phyloP scores from a whole-genome alignment of 2,329 filamentous ascomycete species.

The Colletotrichum chrysophilum region DNA sequence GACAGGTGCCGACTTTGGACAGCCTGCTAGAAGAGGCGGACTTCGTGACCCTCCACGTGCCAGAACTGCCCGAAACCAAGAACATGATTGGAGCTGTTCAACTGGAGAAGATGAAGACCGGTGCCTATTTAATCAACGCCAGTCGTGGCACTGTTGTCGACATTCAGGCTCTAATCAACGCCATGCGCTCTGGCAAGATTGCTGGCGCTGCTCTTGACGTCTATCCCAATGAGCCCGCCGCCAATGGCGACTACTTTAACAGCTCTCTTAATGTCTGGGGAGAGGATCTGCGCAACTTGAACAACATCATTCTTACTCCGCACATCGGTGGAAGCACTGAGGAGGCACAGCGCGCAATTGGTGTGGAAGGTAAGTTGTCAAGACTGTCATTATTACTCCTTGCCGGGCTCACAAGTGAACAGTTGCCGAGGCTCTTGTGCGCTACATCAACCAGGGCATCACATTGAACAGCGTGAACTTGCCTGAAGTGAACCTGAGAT shows the following conservation, averaged over 20 bases:
- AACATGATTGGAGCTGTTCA: conserved; percentile 86
- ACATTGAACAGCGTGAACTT: conserved; percentile 94
- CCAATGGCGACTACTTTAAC: conserved; percentile 95
- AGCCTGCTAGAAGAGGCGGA: conserved; percentile 80
- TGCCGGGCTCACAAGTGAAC: neutral
- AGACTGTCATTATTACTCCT: neutral
- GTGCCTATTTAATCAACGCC: conserved; percentile 95
- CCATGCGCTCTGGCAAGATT: conserved; percentile 84
- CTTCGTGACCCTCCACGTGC: conserved; percentile 94
- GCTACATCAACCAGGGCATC: conserved; percentile 94
- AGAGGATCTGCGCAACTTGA: conserved; percentile 82
- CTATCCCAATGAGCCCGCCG: conserved; percentile 90
- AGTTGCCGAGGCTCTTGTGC: conserved; percentile 85
- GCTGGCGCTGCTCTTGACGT: conserved; percentile 97
- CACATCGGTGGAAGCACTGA: conserved; percentile 98
- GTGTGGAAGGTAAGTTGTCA: conserved; percentile 70
- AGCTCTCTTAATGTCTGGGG: conserved; percentile 83
- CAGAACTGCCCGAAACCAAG: conserved; percentile 89
- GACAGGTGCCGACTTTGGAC: conserved; percentile 80
- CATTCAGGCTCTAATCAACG: conserved; percentile 88
- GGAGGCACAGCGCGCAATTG: conserved; percentile 95
- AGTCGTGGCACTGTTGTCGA: conserved; percentile 93
- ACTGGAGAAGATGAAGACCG: conserved; percentile 88
- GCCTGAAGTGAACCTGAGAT: conserved; percentile 91
- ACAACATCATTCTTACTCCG: conserved; percentile 93